Conservation (phyloP, 805 yeast species). For the Metschnikowia shivogae region DNA sequence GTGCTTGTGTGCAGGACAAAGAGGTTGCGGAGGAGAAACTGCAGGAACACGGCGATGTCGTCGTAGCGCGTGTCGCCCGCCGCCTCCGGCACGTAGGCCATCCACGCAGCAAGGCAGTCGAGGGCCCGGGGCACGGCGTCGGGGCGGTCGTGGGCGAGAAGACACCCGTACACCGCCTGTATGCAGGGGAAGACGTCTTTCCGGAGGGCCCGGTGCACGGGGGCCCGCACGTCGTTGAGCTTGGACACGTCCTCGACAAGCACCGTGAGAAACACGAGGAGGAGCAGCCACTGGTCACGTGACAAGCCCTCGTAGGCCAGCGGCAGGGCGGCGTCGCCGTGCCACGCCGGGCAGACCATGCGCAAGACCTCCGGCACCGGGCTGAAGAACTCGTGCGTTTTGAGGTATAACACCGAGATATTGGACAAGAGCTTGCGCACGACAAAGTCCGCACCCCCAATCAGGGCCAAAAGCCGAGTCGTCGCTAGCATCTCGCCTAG, state of each 20-base stretch:
- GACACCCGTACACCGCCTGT: slow-evolving; percentile 16
- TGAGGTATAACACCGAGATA: slow-evolving; percentile 45
- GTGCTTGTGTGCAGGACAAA: slow-evolving; percentile 4
- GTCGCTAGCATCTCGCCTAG: slow-evolving; percentile 8
- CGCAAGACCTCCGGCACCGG: slow-evolving; percentile 27
- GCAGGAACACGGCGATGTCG: slow-evolving; percentile 8
- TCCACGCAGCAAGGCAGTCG: slow-evolving; percentile 34
- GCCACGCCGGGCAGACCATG: background rate
- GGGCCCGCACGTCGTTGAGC: slow-evolving; percentile 19
- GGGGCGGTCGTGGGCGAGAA: slow-evolving; percentile 6
- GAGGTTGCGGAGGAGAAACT: slow-evolving; percentile 8
- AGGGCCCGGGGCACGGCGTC: slow-evolving; percentile 10
- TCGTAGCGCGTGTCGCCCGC: slow-evolving; percentile 31
- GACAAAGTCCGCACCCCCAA: slow-evolving; percentile 29
- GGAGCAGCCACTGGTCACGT: slow-evolving; percentile 8
- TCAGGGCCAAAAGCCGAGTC: background rate
- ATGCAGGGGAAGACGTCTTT: slow-evolving; percentile 27
- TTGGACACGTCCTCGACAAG: slow-evolving; percentile 50
- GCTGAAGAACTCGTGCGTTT: slow-evolving; percentile 36
- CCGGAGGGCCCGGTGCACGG: slow-evolving; percentile 39
- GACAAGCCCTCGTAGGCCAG: background rate
- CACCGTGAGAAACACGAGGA: slow-evolving; percentile 39
- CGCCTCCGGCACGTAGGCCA: slow-evolving; percentile 32
- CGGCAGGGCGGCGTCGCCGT: background rate
- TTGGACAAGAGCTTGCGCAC: slow-evolving; percentile 56